Evolutionary conservation across 2,329 filamentous ascomycete species (phyloP).

Genomic region (Paracoccidioides brasiliensis): DNA sequence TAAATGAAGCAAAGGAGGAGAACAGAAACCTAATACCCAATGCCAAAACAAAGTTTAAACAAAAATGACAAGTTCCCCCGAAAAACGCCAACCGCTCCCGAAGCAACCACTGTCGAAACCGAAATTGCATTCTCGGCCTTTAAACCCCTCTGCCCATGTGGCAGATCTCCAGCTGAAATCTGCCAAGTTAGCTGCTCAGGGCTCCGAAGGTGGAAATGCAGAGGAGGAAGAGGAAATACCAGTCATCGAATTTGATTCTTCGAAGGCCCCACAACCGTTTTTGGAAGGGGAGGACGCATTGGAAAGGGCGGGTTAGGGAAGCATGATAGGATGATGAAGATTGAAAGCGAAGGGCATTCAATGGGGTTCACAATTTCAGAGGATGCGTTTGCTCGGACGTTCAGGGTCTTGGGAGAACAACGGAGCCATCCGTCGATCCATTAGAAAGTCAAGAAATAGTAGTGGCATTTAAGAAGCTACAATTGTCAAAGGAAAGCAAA

Average conservation of each 20-base stretch:
- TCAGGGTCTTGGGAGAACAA: background rate
- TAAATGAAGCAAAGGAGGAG: too few relatives aligned
- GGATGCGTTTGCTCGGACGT: background rate
- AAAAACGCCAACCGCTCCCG: background rate
- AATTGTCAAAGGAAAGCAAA: background rate
- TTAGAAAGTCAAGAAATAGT: background rate
- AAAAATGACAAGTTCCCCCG: background rate
- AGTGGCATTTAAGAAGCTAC: background rate
- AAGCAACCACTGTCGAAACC: constrained; percentile 8
- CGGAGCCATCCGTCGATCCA: background rate
- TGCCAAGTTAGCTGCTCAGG: background rate
- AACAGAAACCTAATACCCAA: too few relatives aligned
- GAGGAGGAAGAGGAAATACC: background rate
- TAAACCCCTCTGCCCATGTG: constrained; percentile 4
- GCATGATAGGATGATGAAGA: background rate
- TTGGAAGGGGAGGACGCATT: constrained; percentile 9
- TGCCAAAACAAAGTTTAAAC: background rate
- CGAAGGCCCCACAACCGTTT: constrained; percentile 10
- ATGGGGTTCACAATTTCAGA: background rate
- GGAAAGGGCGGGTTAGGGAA: constrained; percentile 1
- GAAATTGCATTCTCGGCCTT: background rate
- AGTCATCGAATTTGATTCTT: constrained; percentile 10
- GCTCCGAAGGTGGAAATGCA: background rate
- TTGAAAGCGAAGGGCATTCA: too few relatives aligned
- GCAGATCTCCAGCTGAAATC: constrained; percentile 10